Conservation (phyloP, 257 asterid species). For the Galeopsis tetrahit region DNA sequence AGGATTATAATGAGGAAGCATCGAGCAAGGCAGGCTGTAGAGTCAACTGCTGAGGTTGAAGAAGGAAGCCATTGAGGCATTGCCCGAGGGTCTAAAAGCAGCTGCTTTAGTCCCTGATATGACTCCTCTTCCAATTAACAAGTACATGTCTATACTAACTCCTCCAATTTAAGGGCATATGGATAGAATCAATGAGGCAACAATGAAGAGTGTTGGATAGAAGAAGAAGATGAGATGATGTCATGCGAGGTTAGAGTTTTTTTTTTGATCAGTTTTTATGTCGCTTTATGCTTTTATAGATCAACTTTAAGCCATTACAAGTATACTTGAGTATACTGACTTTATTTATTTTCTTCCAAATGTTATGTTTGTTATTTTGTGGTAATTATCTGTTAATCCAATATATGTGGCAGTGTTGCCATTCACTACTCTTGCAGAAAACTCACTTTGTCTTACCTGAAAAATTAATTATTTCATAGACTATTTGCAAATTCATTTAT, state of each 20-base stretch:
- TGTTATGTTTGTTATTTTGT: no score
- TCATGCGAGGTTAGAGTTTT: conserved; percentile 32
- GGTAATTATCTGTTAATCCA: no score
- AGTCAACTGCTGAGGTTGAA: conserved; percentile 60
- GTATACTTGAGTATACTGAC: no score
- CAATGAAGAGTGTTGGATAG: conserved; percentile 61
- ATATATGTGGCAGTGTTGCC: no score
- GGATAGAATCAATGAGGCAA: conserved; percentile 88
- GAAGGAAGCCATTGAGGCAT: conserved; percentile 87
- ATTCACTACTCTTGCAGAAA: no score
- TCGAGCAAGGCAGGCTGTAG: conserved; percentile 84
- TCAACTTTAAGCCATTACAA: background rate
- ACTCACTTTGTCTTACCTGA: no score
- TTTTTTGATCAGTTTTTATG: no score
- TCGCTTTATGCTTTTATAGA: background rate
- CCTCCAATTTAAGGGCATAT: conserved; percentile 94
- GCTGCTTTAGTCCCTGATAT: conserved; percentile 85
- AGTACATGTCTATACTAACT: conserved; percentile 79
- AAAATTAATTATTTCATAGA: no score
- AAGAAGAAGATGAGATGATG: conserved; percentile 81
- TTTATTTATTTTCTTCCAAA: no score
- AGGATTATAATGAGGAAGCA: conserved; percentile 95
- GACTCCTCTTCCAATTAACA: conserved; percentile 74
- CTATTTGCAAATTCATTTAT: no score
- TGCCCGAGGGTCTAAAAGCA: conserved; percentile 73